Conservation (phyloP, 768 basidiomycete genomes). For the Imleria badia region DNA sequence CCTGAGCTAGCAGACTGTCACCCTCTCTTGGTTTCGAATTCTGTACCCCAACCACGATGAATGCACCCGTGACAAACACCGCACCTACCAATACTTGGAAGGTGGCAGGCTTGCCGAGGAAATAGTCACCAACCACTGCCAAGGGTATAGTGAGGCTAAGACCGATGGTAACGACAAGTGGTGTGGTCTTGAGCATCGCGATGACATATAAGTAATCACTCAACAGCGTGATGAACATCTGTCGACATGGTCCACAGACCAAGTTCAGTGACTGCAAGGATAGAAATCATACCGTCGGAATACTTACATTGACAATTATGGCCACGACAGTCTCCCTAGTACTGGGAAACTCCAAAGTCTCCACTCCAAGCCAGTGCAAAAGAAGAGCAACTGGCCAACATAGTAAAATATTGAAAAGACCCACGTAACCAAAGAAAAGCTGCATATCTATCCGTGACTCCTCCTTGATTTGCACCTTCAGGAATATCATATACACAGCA, state of each 20-base stretch:
- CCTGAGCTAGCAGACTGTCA: conserved; percentile 1
- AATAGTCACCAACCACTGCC: conserved; percentile 79
- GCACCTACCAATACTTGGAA: conserved; percentile 72
- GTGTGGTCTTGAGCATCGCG: conserved; percentile 96
- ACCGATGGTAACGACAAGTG: conserved; percentile 89
- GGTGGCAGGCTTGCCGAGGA: conserved; percentile 57
- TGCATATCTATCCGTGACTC: conserved; percentile 92
- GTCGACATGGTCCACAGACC: neutral
- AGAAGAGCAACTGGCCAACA: conserved; percentile 78
- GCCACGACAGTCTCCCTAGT: conserved; percentile 47
- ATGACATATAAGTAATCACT: conserved; percentile 86
- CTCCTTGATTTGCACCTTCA: conserved; percentile 81
- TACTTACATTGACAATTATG: conserved; percentile 55
- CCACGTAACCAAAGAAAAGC: conserved; percentile 93
- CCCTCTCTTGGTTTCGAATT: conserved; percentile 44
- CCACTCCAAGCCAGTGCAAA: conserved; percentile 70
- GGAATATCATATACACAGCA: conserved; percentile 81
- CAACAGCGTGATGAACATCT: conserved; percentile 83
- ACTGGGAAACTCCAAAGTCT: conserved; percentile 71
- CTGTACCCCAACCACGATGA: conserved; percentile 69
- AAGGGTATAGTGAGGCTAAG: conserved; percentile 92
- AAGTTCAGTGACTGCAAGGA: neutral
- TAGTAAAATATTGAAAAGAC: conserved; percentile 75
- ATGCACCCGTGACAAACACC: conserved; percentile 69
- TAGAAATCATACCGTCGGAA: neutral